Conservation (phyloP, 768 basidiomycete species). For the Auricularia cornea region DNA sequence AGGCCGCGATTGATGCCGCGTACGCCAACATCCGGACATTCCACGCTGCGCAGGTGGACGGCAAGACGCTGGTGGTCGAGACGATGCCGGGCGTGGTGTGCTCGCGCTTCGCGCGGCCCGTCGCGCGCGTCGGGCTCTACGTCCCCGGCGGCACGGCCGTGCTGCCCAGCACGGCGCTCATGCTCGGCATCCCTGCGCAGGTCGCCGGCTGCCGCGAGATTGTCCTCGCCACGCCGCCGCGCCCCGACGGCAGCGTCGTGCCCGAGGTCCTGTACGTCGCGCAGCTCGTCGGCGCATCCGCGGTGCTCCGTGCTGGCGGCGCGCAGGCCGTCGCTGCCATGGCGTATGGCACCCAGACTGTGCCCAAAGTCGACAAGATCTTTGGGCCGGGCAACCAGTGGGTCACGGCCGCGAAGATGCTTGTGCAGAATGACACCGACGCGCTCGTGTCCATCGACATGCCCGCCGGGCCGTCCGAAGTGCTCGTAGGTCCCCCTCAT, state of each 20-base stretch:
- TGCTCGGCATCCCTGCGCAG: slow-evolving; percentile 96
- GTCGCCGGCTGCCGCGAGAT: slow-evolving; percentile 91
- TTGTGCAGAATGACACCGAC: slow-evolving; percentile 97
- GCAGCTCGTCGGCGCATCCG: slow-evolving; percentile 79
- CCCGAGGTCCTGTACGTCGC: slow-evolving; percentile 98
- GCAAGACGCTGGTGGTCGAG: slow-evolving; percentile 68
- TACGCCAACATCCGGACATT: slow-evolving; percentile 89
- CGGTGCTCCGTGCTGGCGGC: slow-evolving; percentile 89
- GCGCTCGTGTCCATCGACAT: slow-evolving; percentile 96
- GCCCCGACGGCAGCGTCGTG: slow-evolving; percentile 84
- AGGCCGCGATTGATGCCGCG: slow-evolving; percentile 77
- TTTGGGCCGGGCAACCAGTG: slow-evolving; percentile 99
- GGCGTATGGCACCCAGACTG: slow-evolving; percentile 92
- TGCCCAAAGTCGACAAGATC: slow-evolving; percentile 98
- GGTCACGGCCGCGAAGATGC: slow-evolving; percentile 99
- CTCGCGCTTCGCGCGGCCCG: slow-evolving; percentile 90
- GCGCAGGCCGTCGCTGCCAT: slow-evolving; percentile 94
- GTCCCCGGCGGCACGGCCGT: slow-evolving; percentile 96
- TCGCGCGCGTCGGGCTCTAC: slow-evolving; percentile 91
- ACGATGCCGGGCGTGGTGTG: slow-evolving; percentile 98
- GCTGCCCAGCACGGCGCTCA: slow-evolving; percentile 91
- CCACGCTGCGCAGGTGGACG: slow-evolving; percentile 80
- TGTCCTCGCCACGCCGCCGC: slow-evolving; percentile 93
- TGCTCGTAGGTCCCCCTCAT: slow-evolving; percentile 57
- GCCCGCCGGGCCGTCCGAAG: slow-evolving; percentile 98